Evolutionary conservation across 2,329 filamentous ascomycete genomes (phyloP).

Genomic region (Graphium sp.): DNA sequence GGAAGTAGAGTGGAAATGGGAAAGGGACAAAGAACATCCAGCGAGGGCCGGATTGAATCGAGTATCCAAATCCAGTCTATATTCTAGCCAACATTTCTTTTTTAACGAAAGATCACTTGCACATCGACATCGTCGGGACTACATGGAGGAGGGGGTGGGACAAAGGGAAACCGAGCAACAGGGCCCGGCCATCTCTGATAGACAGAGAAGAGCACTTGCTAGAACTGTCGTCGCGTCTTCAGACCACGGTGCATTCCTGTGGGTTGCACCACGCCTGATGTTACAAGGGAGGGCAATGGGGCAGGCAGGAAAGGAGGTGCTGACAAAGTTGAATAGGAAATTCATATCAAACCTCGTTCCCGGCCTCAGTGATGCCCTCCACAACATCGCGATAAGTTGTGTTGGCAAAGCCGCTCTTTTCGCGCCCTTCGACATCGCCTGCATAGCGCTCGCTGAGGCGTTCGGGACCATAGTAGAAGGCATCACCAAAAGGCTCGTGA

Average conservation of each 20-base stretch:
- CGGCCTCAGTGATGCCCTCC: slow-evolving; percentile 54
- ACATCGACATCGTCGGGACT: too few relatives aligned
- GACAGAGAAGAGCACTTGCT: too few relatives aligned
- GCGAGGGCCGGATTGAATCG: neutral
- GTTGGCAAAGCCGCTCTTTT: slow-evolving; percentile 47
- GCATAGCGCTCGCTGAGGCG: slow-evolving; percentile 66
- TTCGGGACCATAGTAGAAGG: slow-evolving; percentile 92
- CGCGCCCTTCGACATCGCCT: slow-evolving; percentile 38
- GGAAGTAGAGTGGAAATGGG: neutral
- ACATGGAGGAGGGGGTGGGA: too few relatives aligned
- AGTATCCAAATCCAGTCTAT: neutral
- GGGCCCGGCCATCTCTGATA: too few relatives aligned
- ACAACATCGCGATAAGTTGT: slow-evolving; percentile 66
- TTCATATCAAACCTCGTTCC: slow-evolving; percentile 51
- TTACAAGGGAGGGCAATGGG: too few relatives aligned
- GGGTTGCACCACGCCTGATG: slow-evolving; percentile 2
- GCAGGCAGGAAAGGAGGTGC: slow-evolving; percentile 2
- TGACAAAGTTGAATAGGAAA: slow-evolving; percentile 6
- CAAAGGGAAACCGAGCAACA: too few relatives aligned
- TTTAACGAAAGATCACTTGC: too few relatives aligned
- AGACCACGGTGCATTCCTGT: too few relatives aligned
- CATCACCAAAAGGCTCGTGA: slow-evolving; percentile 94
- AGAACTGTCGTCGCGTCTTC: too few relatives aligned
- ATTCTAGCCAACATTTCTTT: neutral
- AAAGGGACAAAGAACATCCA: neutral